These are phyloP conservation scores for Chara braunii DNA, from an alignment of 139 green algal species.

Conservation along the genomic window DNA sequence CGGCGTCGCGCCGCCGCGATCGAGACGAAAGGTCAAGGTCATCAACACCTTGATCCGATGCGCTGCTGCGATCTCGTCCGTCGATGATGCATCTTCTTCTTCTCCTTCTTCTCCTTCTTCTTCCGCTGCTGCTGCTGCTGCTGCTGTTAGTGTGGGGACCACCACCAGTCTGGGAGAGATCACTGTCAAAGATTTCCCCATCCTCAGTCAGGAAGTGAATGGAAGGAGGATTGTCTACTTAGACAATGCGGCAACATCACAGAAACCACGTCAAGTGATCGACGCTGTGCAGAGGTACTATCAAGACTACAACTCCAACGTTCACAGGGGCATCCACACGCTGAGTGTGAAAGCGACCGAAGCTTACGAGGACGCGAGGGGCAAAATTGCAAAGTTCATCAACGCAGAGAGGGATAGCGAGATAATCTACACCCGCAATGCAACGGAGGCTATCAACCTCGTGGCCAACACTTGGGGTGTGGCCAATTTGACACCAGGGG, in stretches of 20 bases:
- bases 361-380: slow-evolving; percentile 79
- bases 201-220: slow-evolving; percentile 29
- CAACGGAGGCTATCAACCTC: slow-evolving; percentile 93
- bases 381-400: slow-evolving; percentile 85
- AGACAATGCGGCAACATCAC: slow-evolving; percentile 91
- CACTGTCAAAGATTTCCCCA: slow-evolving; percentile 4
- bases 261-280: slow-evolving; percentile 76
- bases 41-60: too few species aligned
- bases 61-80: too few species aligned
- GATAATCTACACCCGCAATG: slow-evolving; percentile 91
- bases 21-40: too few species aligned
- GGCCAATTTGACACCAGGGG: slow-evolving; percentile 68
- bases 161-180: neutral
- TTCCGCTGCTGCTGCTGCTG: too few species aligned
- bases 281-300: slow-evolving; percentile 75
- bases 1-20: too few species aligned
- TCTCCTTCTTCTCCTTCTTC: too few species aligned
- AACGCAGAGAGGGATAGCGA: slow-evolving; percentile 60
- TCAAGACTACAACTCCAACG: slow-evolving; percentile 85
- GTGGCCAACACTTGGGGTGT: slow-evolving; percentile 89
- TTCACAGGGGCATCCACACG: slow-evolving; percentile 77
- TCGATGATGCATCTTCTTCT: too few species aligned
- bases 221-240: slow-evolving; percentile 87
- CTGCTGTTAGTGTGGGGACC: neutral
- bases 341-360: slow-evolving; percentile 63